Evolutionary conservation across 148 eudicot species (phyloP), one percentile per base, ranked within the genome.

Genomic region (Diospyros lotus): DNA sequence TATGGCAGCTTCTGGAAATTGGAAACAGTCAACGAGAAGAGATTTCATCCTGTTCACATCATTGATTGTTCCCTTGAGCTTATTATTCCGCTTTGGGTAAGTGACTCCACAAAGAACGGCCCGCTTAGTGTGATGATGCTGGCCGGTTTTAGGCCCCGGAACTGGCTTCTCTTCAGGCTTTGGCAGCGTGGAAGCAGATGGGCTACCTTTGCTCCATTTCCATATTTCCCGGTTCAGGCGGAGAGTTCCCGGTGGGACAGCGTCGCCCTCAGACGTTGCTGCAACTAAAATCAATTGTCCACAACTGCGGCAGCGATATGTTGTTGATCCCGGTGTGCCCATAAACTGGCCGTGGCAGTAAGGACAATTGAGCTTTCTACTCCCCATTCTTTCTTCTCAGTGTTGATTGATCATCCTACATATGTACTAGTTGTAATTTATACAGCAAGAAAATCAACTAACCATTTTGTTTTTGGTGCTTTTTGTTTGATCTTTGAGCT

Each of bases 81-180:
- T 81, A 77, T 67, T 61, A 63, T 86, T 86, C 75, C 81, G 82
- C 40, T 67, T 79, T 65, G 72, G 75, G 84, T 89, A 93, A 72
- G 82, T 84, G 38, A 93, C 97, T 1, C 96, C 97, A 67, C 93
- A 90, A 38, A 93, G 80, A 73, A 48, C 52, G 1, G 52, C 52
- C 52, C 52, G 52, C 52, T 8, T 48, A 0, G 52, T 79, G 28
- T 28, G 28, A 28, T 28, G 28, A 28, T 28, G 28, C 28, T 28
- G 28, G 28, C 28, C 28, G 28, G 28, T 28, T 39, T 85, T 85
- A 59, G 64, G 53, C 42, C 58, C 70, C 11, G 78, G 64, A 69
- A 78, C 60, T 51, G 76, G 64, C 39, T 72, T 17, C 28, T 28
- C 28, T 28, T 28, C 28, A 40, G 43, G 58, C 58, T 40, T 56